Evolutionary conservation across 2,329 filamentous ascomycete genomes (phyloP), one percentile per base, ranked within the genome.

Genomic region (Pseudopithomyces chartarum): DNA sequence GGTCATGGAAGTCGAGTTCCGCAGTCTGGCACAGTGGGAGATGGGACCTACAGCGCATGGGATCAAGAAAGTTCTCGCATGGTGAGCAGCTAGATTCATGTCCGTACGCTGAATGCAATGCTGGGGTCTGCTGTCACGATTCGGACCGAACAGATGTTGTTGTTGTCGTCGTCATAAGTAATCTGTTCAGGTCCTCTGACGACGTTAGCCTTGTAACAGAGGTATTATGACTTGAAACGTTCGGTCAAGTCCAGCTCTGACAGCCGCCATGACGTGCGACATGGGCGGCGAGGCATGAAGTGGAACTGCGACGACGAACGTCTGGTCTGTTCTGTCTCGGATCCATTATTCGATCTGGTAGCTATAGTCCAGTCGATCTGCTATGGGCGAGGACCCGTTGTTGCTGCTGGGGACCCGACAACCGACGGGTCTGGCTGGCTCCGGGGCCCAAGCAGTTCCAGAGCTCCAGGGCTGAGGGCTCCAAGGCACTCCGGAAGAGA

Each of bases 1-100:
- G 19, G 55, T 62, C 13, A 66, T 63, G 13, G 59, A 54, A 26
- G 63, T 70, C 1, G 56, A 65, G 53, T 66, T 68, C 48, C 54
- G 59, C 6, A 72, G 57, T 58, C 23, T 50, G n/a, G 51, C 51
- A 29, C 62, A 72, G 29, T 45, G 63, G 36, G 48, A 58, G 13
- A 33, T 17, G 10, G 67, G 67, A 1, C 52, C 48, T 42, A 1
- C n/a, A 23, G 38, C 53, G 32, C 56, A 47, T 3, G 66, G 69
- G 6, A 32, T 58, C 2, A 52, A 61, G 17, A 56, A 52, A 43
- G 57, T 46, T n/a, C 40, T 58, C 12, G 44, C 45, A 22, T 57
- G 51, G 51, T 57, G 22, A 46, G 26, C 5, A 29, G 26, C 26
- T 4, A 29, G 26, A 8, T 29, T 4, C 8, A 8, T 29, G 26